Evolutionary conservation across 306 rosid species (phyloP).

Genomic region (Quercus robur): DNA sequence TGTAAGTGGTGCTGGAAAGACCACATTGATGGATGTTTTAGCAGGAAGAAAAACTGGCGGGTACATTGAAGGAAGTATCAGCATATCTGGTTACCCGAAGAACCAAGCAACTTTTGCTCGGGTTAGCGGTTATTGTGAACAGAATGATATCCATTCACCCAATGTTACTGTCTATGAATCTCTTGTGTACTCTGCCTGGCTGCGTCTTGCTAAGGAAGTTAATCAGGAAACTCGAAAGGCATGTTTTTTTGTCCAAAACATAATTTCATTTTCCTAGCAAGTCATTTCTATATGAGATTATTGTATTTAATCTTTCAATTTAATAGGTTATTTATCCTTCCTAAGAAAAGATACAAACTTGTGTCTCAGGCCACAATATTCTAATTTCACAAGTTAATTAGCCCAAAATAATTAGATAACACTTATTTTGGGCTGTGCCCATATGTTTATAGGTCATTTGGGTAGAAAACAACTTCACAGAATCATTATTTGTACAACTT

Average conservation of each 20-base stretch:
- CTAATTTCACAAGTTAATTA: too few species aligned
- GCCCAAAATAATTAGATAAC: too few species aligned
- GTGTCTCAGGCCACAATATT: too few species aligned
- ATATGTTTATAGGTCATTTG: too few species aligned
- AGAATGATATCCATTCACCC: conserved; percentile 51
- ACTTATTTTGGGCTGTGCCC: too few species aligned
- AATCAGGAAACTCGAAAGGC: conserved; percentile 37
- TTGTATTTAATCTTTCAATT: too few species aligned
- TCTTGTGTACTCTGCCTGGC: conserved; percentile 44
- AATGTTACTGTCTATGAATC: conserved; percentile 46
- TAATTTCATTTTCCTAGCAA: neutral
- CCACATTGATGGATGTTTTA: conserved; percentile 58
- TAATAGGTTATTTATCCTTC: too few species aligned
- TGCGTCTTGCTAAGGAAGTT: conserved; percentile 44
- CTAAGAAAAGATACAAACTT: too few species aligned
- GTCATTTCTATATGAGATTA: neutral
- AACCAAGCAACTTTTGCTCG: conserved; percentile 51
- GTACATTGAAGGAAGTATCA: conserved; percentile 48
- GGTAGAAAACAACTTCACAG: too few species aligned
- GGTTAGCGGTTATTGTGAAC: conserved; percentile 52
- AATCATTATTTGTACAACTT: neutral
- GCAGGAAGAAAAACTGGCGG: conserved; percentile 57
- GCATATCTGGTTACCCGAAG: conserved; percentile 48
- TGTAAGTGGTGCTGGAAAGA: conserved; percentile 62
- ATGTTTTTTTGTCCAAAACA: conserved; percentile 10